Base-by-base conservation (phyloP, 306 rosid genomes). In the Prunus mira region DNA sequence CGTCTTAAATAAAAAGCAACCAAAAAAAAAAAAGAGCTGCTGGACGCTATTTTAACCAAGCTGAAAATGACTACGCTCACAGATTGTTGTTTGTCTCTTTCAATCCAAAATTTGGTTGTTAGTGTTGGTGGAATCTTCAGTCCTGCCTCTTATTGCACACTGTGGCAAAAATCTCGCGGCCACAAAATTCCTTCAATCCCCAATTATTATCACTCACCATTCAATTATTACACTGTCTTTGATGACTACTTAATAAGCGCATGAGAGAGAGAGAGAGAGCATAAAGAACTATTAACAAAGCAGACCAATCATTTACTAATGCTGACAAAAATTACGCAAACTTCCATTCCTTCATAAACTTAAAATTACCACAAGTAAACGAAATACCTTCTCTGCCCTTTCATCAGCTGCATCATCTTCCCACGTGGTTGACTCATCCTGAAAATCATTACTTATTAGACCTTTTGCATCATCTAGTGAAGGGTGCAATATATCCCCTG, bases 351-450 rank as follows among this genome's bases (percentile, higher is more conserved):
- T 52, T 18, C 58, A 52, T 52, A 52, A 56, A 52, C 57, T 52
- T 52, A 52, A 56, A 20, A 9, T 56, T 9, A 30, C 11, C n/a
- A 62, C 67, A 54, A 55, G 17, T 2, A 38, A 34, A 38, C 12
- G 61, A 85, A 85, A 78, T 82, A 93, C 96, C 93, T 84, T 77
- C 69, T 73, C 77, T 57, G 82, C 80, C 79, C 63, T 76, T 52
- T 72, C 85, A 69, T 78, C 65, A 76, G 52, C 78, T 65, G 76
- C 66, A 72, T 90, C 86, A 86, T 91, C 97, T 75, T 90, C 98
- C 97, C 98, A 91, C 14, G 88, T 82, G 57, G 75, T 66, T 55
- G 80, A 80, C 57, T 88, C 93, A 45, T 91, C 93, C 96, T 93
- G 87, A 69, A 80, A 70, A 76, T 51, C 80, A 38, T 22, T 60